Conservation (phyloP, 371 early-diverging fungal species). For the Paramicrosporidium saccamoebae region DNA sequence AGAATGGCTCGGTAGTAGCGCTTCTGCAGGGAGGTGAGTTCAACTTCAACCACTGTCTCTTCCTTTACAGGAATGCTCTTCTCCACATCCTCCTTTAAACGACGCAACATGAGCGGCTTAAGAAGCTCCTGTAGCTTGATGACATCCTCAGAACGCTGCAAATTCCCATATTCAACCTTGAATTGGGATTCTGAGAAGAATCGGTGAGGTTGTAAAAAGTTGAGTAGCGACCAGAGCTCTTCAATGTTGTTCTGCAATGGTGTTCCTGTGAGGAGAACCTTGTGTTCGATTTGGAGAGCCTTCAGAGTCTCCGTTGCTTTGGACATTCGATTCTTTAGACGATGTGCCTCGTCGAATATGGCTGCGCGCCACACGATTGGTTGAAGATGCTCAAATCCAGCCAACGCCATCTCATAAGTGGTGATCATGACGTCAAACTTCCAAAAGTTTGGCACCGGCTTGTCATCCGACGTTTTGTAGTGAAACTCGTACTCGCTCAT, state of each 20-base stretch:
- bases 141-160: conserved; percentile 39
- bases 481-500: conserved; percentile 32
- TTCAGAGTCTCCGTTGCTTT: conserved; percentile 28
- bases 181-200: conserved; percentile 29
- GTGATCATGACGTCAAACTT: conserved; percentile 58
- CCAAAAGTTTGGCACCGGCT: conserved; percentile 11
- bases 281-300: conserved; percentile 23
- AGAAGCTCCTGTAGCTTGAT: conserved; percentile 21
- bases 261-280: conserved; percentile 53
- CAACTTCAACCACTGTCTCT: conserved; percentile 62
- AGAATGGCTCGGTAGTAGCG: conserved; percentile 62
- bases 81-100: conserved; percentile 58
- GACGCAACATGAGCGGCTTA: conserved; percentile 32
- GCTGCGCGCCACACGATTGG: conserved; percentile 44
- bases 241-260: conserved; percentile 75
- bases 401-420: conserved; percentile 48
- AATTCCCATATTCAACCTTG: conserved; percentile 31
- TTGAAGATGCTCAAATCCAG: conserved; percentile 24
- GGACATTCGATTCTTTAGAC: conserved; percentile 50
- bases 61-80: conserved; percentile 48
- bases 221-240: conserved; percentile 63
- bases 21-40: conserved; percentile 44
- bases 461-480: conserved; percentile 14
- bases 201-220: conserved; percentile 55
- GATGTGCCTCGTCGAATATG: conserved; percentile 86